Percentiles rank a stretch among this genome's conserved stretches.
These are phyloP conservation scores for Diplogelasinospora grovesii DNA, from an alignment of 495 filamentous ascomycete species.

Conservation along the genomic window DNA sequence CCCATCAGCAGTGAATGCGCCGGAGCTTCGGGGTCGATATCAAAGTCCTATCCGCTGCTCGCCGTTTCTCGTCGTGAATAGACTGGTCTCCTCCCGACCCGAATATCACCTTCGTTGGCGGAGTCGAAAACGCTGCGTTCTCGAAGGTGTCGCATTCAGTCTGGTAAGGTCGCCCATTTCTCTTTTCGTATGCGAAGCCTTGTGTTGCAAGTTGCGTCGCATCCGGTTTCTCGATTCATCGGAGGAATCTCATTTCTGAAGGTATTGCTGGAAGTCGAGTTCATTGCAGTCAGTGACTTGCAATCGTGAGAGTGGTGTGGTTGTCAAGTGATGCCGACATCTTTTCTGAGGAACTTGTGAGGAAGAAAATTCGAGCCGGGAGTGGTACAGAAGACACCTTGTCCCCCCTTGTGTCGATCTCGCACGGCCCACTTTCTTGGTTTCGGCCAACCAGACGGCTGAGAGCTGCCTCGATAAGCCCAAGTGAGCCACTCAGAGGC, in stretches of 20 bases:
- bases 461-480: conserved; percentile 16
- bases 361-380: conserved; percentile 7
- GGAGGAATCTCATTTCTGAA: not conserved
- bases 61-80: too few relatives aligned
- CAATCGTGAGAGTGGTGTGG: not conserved
- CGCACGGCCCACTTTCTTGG: conserved; percentile 17
- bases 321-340: not conserved
- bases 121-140: conserved; percentile 1
- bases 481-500: conserved; percentile 25
- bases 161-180: not conserved
- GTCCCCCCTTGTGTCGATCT: conserved; percentile 17
- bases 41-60: too few relatives aligned
- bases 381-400: conserved; percentile 15
- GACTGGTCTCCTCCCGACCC: too few relatives aligned
- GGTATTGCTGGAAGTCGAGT: not conserved
- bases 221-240: not conserved
- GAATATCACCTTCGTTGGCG: too few relatives aligned
- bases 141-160: not conserved
- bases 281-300: not conserved
- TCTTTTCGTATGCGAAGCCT: conserved; percentile 6
- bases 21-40: too few relatives aligned
- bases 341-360: conserved; percentile 2
- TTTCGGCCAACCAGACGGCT: conserved; percentile 21
- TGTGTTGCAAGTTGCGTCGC: conserved; percentile 1
- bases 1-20: too few relatives aligned